Base-by-base conservation (phyloP, 83 land plant species). In the Picea engelmannii region DNA sequence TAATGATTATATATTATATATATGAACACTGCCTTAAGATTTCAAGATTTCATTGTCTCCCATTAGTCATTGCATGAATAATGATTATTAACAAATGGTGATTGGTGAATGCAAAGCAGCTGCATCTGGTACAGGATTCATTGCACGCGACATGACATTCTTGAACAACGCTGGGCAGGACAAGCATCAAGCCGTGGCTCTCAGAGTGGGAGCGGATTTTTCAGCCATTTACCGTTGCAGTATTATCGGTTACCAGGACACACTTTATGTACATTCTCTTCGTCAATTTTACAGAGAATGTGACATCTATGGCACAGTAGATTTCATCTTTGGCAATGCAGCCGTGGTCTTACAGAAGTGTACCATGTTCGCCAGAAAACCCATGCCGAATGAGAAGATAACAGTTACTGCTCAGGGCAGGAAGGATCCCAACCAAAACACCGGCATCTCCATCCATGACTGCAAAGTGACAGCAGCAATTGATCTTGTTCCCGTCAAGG, bases 291-390 rank as follows among this genome's bases (percentile, higher is more conserved):
- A 25, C 79, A 25, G 79, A 25, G 79, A 78, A 60, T 78, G 79
- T 9, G 64, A 78, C 31, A 59, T 78, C 8, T 78, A 59, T 20
- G 79, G 79, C 64, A 78, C 79, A 1, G 79, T 78, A 2, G 79
- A 78, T 15, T 78, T 78, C 64, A 78, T 78, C 79, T 78, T 27
- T 6, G 79, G 79, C 79, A 78, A 78, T 9, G 79, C 79, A 18
- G 79, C 79, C 64, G 79, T 78, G 42, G 79, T 78, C 1, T 17
- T 78, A 0, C 79, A 78, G 21, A 78, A 78, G 38, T 60, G 79
- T 18, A 60, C 11, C 4, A 78, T 78, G 18, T 78, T 6, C n/a
- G 42, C 64, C 9, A 58, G 79, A 18, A 78, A 27, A 18, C 79
- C 79, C 5, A 27, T 78, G 79, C 20, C 42, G 1, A 16, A 17